These are phyloP conservation scores for Ceratocystis cubensis DNA, from an alignment of 2,329 filamentous ascomycete species.

Conservation along the genomic window DNA sequence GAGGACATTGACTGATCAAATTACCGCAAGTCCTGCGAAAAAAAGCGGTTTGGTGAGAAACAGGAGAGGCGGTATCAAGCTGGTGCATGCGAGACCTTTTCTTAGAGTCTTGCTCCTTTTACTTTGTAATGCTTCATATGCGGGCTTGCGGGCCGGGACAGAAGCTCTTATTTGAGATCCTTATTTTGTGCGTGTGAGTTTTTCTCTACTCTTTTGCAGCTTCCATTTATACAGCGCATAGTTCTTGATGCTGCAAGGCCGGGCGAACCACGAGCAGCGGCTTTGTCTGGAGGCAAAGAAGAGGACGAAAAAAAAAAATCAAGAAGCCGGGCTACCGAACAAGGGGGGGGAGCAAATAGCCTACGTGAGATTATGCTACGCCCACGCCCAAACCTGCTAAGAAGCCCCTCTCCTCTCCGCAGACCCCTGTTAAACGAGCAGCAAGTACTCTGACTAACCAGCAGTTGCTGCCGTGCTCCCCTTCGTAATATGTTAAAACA, in stretches of 20 bases:
- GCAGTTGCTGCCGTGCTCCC: slow-evolving; percentile 12
- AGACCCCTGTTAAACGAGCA: slow-evolving; percentile 13
- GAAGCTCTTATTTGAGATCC: too few species aligned
- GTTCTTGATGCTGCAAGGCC: too few species aligned
- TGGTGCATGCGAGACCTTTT: neutral
- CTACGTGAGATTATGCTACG: neutral
- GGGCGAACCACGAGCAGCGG: too few species aligned
- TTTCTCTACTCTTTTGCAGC: too few species aligned
- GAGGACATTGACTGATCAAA: neutral
- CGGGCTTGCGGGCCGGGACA: neutral
- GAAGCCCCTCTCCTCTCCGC: neutral
- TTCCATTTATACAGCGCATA: too few species aligned
- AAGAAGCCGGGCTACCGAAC: too few species aligned
- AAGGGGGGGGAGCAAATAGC: too few species aligned
- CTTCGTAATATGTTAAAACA: slow-evolving; percentile 18
- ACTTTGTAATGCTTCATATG: neutral
- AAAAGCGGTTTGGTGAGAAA: neutral
- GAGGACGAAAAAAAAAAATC: too few species aligned
- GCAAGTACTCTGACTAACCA: slow-evolving; percentile 11
- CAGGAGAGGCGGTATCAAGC: neutral
- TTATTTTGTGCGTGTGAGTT: too few species aligned
- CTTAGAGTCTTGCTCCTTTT: neutral
- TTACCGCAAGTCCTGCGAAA: neutral
- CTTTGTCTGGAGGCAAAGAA: too few species aligned
- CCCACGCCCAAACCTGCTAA: neutral